Evolutionary conservation across 495 filamentous ascomycete genomes (phyloP).

Genomic region (Cercophora scortea): DNA sequence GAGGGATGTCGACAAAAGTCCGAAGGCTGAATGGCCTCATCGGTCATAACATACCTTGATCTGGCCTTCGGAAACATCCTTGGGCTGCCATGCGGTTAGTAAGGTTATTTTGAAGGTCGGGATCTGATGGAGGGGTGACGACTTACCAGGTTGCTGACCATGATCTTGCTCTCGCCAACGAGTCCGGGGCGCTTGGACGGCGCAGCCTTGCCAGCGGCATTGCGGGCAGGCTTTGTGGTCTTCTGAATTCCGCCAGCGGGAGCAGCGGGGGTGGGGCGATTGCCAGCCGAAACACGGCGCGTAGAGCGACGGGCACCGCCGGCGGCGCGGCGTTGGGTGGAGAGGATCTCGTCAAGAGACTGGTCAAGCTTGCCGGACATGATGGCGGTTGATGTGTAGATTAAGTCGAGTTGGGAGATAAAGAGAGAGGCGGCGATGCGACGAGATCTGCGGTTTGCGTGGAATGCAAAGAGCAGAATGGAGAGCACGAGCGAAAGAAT

Average conservation of each 20-base stretch:
- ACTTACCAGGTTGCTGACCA: constrained; percentile 95
- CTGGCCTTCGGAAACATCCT: constrained; percentile 87
- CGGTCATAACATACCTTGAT: constrained; percentile 99
- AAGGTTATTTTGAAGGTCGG: not conserved
- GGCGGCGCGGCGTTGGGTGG: constrained; percentile 53
- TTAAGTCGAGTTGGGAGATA: not conserved
- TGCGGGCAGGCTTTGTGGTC: constrained; percentile 54
- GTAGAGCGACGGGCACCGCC: constrained; percentile 45
- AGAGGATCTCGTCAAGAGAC: constrained; percentile 93
- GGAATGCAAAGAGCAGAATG: not conserved
- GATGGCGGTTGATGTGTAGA: constrained; percentile 26
- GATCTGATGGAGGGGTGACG: constrained; percentile 8
- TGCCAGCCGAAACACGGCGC: constrained; percentile 43
- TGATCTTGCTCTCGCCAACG: constrained; percentile 80
- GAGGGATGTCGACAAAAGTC: constrained; percentile 45
- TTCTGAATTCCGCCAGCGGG: constrained; percentile 88
- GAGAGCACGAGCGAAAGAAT: too few relatives aligned
- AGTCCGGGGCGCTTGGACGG: constrained; percentile 51
- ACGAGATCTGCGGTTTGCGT: not conserved
- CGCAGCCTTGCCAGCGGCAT: constrained; percentile 46
- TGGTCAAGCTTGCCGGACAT: constrained; percentile 95
- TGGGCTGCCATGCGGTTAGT: constrained; percentile 63
- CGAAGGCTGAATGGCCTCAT: constrained; percentile 41
- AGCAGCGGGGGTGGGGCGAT: constrained; percentile 45
- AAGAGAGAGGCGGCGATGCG: constrained; percentile 1